Conservation (phyloP, 73 alveolate species). For the Tetrahymena borealis region DNA sequence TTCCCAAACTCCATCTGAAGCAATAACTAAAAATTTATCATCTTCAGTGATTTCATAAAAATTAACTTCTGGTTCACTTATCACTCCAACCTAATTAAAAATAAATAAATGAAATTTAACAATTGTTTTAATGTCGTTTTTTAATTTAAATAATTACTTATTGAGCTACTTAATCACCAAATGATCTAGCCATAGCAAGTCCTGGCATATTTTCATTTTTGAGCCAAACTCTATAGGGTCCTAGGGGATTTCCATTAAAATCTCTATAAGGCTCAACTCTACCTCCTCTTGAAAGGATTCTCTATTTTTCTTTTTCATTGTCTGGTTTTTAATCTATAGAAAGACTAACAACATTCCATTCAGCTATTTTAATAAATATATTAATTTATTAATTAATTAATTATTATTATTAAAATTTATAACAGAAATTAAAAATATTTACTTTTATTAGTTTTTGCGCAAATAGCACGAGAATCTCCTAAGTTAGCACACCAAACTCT, state of each 20-base stretch:
- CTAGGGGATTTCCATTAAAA: conserved; percentile 61
- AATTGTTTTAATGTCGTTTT: too few species aligned
- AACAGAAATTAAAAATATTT: neutral
- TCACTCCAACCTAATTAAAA: conserved; percentile 37
- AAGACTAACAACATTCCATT: conserved; percentile 46
- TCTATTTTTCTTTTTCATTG: conserved; percentile 70
- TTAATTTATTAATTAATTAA: too few species aligned
- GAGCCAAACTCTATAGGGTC: conserved; percentile 92
- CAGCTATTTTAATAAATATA: conserved; percentile 33
- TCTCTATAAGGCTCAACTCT: conserved; percentile 69
- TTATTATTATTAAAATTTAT: too few species aligned
- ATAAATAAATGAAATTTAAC: too few species aligned
- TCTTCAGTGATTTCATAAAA: conserved; percentile 49
- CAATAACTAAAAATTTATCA: conserved; percentile 86
- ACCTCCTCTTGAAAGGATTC: conserved; percentile 74
- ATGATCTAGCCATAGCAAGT: conserved; percentile 69
- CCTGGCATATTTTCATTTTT: conserved; percentile 80
- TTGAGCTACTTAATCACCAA: conserved; percentile 64
- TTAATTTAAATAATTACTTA: conserved; percentile 31
- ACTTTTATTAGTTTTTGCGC: neutral
- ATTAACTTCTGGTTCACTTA: conserved; percentile 49
- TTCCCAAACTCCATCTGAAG: conserved; percentile 94
- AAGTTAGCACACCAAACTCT: conserved; percentile 62
- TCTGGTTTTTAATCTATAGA: conserved; percentile 90
- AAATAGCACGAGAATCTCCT: conserved; percentile 77